A percentile compares a stretch with the other conserved stretches of the same genome.
These are phyloP conservation scores for Silene coronaria DNA, from an alignment of 179 eudicot species.

Conservation along the genomic window DNA sequence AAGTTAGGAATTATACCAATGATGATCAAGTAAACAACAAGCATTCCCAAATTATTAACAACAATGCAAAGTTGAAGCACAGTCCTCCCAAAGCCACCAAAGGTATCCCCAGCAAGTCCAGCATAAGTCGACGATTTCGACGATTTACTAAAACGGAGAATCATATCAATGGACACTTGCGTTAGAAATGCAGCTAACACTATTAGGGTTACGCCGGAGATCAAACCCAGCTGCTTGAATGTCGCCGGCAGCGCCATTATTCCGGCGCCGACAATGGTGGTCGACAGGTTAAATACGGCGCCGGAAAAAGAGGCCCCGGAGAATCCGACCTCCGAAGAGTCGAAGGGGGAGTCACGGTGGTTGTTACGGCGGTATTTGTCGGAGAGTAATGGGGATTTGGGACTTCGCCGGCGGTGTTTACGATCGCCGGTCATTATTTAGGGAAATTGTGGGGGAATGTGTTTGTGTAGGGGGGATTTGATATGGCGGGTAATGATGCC, in stretches of 20 bases:
- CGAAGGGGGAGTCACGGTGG: constrained; percentile 1
- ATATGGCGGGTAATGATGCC: neutral
- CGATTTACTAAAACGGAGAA: constrained; percentile 49
- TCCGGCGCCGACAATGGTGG: constrained; percentile 81
- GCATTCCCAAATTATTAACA: constrained; percentile 55
- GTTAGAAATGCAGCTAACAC: constrained; percentile 50
- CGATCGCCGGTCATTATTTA: constrained; percentile 13
- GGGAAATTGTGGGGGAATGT: neutral
- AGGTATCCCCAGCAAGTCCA: constrained; percentile 55
- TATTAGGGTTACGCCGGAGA: constrained; percentile 54
- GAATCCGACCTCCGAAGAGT: constrained; percentile 2
- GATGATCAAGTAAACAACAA: constrained; percentile 79
- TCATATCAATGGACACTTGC: constrained; percentile 55
- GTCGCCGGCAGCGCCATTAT: constrained; percentile 93
- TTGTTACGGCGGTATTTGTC: constrained; percentile 11
- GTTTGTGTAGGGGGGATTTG: neutral
- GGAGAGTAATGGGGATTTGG: constrained; percentile 23
- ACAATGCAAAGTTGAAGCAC: constrained; percentile 51
- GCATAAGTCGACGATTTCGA: constrained; percentile 51
- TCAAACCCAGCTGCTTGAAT: constrained; percentile 54
- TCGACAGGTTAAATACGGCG: constrained; percentile 79
- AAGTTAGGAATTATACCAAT: constrained; percentile 37
- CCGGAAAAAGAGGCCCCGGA: constrained; percentile 63
- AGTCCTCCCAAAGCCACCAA: constrained; percentile 47
- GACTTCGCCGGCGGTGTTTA: constrained; percentile 24